A percentile compares a stretch with the other conserved stretches of the same genome.
These are phyloP conservation scores for Wickerhamomyces sp. DNA, from an alignment of 1,139 yeast genomes.

Conservation along the genomic window DNA sequence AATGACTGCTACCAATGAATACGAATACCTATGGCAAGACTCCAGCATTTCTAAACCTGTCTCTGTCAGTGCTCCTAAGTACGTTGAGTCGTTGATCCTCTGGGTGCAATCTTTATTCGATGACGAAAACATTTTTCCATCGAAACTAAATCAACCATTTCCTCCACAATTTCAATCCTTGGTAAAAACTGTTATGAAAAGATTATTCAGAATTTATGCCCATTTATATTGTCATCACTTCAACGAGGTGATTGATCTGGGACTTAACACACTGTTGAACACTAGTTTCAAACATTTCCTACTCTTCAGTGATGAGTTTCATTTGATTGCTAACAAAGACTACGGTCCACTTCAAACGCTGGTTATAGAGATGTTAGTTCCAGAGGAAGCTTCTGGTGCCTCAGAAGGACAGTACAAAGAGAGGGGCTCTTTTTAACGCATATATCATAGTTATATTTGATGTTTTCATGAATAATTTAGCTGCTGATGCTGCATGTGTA, in stretches of 20 bases:
- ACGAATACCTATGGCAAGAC: constrained; percentile 96
- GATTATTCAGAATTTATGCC: constrained; percentile 93
- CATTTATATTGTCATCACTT: constrained; percentile 97
- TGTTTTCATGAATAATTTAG: no score
- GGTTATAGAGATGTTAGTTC: constrained; percentile 47
- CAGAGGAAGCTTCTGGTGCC: constrained; percentile 4
- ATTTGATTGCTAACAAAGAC: constrained; percentile 70
- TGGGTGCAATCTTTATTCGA: constrained; percentile 93
- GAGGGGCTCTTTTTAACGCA: background rate
- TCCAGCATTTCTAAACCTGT: constrained; percentile 52
- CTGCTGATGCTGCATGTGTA: background rate
- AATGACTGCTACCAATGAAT: constrained; percentile 96
- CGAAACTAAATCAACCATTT: constrained; percentile 84
- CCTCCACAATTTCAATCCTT: constrained; percentile 65
- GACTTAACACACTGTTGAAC: constrained; percentile 86
- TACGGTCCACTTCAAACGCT: constrained; percentile 90
- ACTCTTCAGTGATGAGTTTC: constrained; percentile 79
- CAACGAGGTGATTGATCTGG: constrained; percentile 88
- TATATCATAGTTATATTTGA: background rate
- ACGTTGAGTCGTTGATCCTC: constrained; percentile 85
- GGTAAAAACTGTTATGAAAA: constrained; percentile 80
- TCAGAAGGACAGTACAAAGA: background rate
- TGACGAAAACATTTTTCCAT: constrained; percentile 85
- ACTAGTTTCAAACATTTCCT: constrained; percentile 94
- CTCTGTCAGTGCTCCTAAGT: constrained; percentile 86